Evolutionary conservation across 2,329 filamentous ascomycete species (phyloP).

Genomic region (Ilyonectria sp.): DNA sequence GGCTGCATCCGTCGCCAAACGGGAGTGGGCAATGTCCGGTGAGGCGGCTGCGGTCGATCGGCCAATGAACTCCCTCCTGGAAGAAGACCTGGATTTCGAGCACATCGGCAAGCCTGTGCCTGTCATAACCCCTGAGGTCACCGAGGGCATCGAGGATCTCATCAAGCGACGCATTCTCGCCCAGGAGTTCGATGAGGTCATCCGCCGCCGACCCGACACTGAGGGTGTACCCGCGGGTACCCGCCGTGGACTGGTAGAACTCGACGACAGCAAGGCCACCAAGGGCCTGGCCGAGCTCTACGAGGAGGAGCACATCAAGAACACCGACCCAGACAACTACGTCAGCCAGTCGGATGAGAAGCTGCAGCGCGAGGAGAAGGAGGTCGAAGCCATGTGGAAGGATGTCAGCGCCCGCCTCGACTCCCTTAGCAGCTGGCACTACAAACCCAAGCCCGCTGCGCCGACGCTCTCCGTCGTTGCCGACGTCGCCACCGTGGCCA

Average conservation of each 20-base stretch:
- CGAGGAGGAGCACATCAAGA: slow-evolving; percentile 90
- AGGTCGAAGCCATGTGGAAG: slow-evolving; percentile 88
- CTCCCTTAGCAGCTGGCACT: slow-evolving; percentile 92
- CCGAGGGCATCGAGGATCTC: slow-evolving; percentile 91
- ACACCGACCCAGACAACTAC: slow-evolving; percentile 82
- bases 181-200: slow-evolving; percentile 92
- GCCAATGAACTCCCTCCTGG: slow-evolving; percentile 91
- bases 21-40: slow-evolving; percentile 90
- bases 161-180: slow-evolving; percentile 94
- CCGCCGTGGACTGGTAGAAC: slow-evolving; percentile 81
- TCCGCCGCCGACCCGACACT: slow-evolving; percentile 84
- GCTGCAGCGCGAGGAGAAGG: slow-evolving; percentile 83
- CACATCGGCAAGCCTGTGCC: slow-evolving; percentile 94
- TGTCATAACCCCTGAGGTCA: slow-evolving; percentile 92
- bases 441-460: slow-evolving; percentile 89
- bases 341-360: slow-evolving; percentile 88
- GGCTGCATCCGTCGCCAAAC: slow-evolving; percentile 88
- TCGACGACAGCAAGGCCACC: slow-evolving; percentile 90
- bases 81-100: slow-evolving; percentile 97
- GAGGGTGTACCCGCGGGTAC: slow-evolving; percentile 72
- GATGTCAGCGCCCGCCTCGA: slow-evolving; percentile 86
- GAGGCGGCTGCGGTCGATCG: slow-evolving; percentile 88
- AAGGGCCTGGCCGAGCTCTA: slow-evolving; percentile 93
- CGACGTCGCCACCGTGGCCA: slow-evolving; percentile 90
- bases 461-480: slow-evolving; percentile 89